These are phyloP conservation scores for Cryptococcus floricola DNA, from an alignment of 1,284 basidiomycete species.

Conservation along the genomic window DNA sequence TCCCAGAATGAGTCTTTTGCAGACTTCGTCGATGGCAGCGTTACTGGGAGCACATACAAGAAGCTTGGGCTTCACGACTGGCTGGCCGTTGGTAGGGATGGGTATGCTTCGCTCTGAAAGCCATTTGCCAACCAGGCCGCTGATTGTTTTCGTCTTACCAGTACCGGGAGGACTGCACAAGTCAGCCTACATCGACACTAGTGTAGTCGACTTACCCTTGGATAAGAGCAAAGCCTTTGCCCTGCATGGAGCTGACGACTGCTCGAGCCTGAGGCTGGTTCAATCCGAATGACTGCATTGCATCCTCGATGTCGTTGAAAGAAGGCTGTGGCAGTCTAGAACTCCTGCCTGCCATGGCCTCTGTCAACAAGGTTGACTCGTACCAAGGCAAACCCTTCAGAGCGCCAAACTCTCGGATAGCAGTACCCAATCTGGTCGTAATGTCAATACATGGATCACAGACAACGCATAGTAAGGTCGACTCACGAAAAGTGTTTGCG, in stretches of 20 bases:
- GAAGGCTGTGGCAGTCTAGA: constrained; percentile 55
- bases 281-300: constrained; percentile 69
- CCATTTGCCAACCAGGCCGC: constrained; percentile 84
- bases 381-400: constrained; percentile 78
- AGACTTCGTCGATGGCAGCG: constrained; percentile 96
- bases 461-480: not conserved
- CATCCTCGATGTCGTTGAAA: constrained; percentile 57
- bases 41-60: constrained; percentile 97
- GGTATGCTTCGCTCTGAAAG: constrained; percentile 60
- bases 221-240: constrained; percentile 82
- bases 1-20: constrained; percentile 77
- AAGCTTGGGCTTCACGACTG: constrained; percentile 64
- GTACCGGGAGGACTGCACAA: constrained; percentile 79
- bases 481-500: constrained; percentile 77
- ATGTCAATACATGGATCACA: not conserved
- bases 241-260: constrained; percentile 69
- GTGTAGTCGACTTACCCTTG: constrained; percentile 72
- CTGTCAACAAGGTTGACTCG: constrained; percentile 59
- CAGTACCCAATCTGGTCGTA: constrained; percentile 69
- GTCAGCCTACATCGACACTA: not conserved
- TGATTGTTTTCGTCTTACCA: constrained; percentile 97
- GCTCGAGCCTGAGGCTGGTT: constrained; percentile 95
- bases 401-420: constrained; percentile 88
- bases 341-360: constrained; percentile 66
- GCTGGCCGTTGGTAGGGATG: constrained; percentile 54